Conservation (phyloP, 495 filamentous ascomycete species). For the Lindgomyces ingoldianus region DNA sequence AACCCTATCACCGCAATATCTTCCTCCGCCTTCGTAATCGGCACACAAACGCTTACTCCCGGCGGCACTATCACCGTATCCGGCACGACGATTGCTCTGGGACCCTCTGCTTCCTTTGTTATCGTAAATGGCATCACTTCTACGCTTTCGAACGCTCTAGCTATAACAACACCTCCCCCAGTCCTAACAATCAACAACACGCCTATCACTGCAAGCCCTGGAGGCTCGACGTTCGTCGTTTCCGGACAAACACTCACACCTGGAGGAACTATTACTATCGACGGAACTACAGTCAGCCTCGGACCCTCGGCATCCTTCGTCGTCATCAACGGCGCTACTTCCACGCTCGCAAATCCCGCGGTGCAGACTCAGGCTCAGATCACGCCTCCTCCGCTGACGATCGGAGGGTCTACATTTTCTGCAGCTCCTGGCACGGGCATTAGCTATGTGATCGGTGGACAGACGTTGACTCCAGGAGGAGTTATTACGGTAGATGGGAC, state of each 20-base stretch:
- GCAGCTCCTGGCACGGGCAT: background rate
- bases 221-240: background rate
- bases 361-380: no score
- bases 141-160: background rate
- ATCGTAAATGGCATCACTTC: background rate
- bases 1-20: background rate
- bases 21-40: background rate
- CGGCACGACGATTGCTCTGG: background rate
- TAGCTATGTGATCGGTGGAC: background rate
- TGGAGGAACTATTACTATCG: background rate
- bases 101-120: background rate
- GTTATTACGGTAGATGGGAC: background rate
- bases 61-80: background rate
- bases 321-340: background rate
- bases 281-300: background rate
- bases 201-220: no score
- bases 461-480: background rate
- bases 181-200: no score
- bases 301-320: background rate
- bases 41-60: background rate
- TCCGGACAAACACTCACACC: background rate
- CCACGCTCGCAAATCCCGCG: background rate
- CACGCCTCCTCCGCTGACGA: background rate
- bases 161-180: background rate
- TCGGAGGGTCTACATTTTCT: background rate